These are phyloP conservation scores for Elongisporangium anandrum DNA, from an alignment of 352 stramenopile genomes.

Conservation along the genomic window DNA sequence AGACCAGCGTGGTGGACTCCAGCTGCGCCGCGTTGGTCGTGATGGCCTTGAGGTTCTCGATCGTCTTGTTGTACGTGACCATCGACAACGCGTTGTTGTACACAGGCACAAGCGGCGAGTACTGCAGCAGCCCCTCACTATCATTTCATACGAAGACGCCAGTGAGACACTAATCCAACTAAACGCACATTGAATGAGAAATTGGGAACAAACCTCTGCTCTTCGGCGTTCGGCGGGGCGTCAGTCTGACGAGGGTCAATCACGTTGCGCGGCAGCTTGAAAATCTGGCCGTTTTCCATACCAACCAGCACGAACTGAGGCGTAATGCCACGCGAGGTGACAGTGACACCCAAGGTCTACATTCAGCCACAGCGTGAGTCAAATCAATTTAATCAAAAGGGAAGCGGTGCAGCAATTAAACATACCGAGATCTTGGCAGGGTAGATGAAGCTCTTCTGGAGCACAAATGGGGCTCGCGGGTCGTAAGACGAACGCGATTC, in stretches of 20 bases:
- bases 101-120: conserved; percentile 89
- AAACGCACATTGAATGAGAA: not conserved
- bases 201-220: conserved; percentile 44
- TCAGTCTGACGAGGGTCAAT: conserved; percentile 94
- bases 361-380: not conserved
- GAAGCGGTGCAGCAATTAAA: not conserved
- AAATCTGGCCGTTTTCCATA: conserved; percentile 91
- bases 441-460: conserved; percentile 95
- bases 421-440: conserved; percentile 79
- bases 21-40: conserved; percentile 80
- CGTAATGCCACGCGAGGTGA: conserved; percentile 93
- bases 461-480: conserved; percentile 83
- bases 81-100: conserved; percentile 81
- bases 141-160: not conserved
- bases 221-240: conserved; percentile 82
- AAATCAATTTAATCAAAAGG: not conserved
- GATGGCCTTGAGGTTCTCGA: conserved; percentile 74
- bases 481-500: conserved; percentile 91
- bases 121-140: conserved; percentile 81
- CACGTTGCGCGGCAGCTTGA: conserved; percentile 89
- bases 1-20: conserved; percentile 94
- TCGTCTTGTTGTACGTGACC: conserved; percentile 90
- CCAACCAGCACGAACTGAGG: conserved; percentile 91
- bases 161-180: not conserved
- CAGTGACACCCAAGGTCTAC: conserved; percentile 88